phyloP scores from a whole-genome alignment of 257 asterid genomes.

The Solanum appendiculatum region DNA sequence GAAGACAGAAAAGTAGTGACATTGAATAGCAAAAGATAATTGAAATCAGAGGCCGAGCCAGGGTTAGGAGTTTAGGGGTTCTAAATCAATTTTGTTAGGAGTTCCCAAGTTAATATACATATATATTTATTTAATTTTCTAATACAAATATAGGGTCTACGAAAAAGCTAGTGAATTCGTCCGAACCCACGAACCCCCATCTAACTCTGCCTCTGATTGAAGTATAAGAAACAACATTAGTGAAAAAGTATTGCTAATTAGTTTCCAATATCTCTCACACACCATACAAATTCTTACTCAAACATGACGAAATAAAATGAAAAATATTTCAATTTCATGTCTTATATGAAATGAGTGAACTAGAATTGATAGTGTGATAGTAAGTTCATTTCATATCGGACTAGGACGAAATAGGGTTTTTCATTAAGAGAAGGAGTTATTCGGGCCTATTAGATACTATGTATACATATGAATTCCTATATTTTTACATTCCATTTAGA shows the following conservation, averaged over 20 bases:
- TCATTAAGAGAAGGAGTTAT: too few species aligned
- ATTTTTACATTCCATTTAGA: background rate
- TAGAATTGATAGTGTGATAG: background rate
- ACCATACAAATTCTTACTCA: background rate
- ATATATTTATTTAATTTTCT: too few species aligned
- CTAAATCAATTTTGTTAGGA: too few species aligned
- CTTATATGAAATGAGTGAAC: background rate
- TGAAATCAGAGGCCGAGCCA: too few species aligned
- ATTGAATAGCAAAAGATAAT: background rate
- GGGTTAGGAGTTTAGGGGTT: too few species aligned
- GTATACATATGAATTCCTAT: background rate
- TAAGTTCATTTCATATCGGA: background rate
- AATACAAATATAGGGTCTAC: too few species aligned
- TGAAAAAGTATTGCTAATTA: background rate
- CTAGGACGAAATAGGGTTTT: accelerated
- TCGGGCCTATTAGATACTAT: too few species aligned
- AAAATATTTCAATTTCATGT: background rate
- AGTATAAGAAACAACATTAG: background rate
- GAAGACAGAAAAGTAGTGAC: background rate
- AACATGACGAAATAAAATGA: background rate
- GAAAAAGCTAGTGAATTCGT: too few species aligned
- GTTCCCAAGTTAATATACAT: too few species aligned
- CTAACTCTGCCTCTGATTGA: too few species aligned
- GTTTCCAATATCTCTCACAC: background rate
- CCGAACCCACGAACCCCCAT: too few species aligned